Evolutionary conservation across 2,329 filamentous ascomycete species (phyloP).

Genomic region (Phyllosticta citriasiana): DNA sequence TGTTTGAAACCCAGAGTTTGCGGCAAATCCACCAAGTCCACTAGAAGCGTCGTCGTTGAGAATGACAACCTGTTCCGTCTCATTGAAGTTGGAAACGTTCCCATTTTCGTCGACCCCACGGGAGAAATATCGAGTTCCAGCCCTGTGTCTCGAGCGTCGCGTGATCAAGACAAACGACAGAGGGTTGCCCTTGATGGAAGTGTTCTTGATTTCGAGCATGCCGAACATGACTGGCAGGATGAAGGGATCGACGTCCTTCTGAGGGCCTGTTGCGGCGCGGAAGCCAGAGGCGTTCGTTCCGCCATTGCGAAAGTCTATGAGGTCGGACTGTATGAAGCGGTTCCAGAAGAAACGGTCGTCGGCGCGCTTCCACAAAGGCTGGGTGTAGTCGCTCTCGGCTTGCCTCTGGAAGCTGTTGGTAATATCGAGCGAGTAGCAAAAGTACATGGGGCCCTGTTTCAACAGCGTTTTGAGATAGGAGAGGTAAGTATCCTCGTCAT

Average conservation of each 20-base stretch:
- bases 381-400: slow-evolving; percentile 58
- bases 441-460: slow-evolving; percentile 85
- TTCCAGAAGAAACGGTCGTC: slow-evolving; percentile 99
- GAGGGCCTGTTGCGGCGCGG: slow-evolving; percentile 55
- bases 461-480: slow-evolving; percentile 71
- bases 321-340: slow-evolving; percentile 77
- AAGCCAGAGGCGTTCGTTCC: slow-evolving; percentile 37
- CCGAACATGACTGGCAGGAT: slow-evolving; percentile 95
- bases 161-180: slow-evolving; percentile 84
- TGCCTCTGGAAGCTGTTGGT: slow-evolving; percentile 97
- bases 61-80: slow-evolving; percentile 88
- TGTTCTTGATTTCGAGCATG: slow-evolving; percentile 84
- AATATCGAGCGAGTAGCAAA: slow-evolving; percentile 92
- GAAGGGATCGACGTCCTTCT: slow-evolving; percentile 75
- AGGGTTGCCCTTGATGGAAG: slow-evolving; percentile 72
- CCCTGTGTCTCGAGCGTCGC: slow-evolving; percentile 75
- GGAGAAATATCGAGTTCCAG: slow-evolving; percentile 89
- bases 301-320: slow-evolving; percentile 76
- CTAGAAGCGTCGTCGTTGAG: slow-evolving; percentile 69
- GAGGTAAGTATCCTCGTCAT: slow-evolving; percentile 89
- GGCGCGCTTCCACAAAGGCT: slow-evolving; percentile 79
- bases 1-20: slow-evolving; percentile 61
- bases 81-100: slow-evolving; percentile 97
- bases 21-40: slow-evolving; percentile 70
- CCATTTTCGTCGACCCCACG: slow-evolving; percentile 88